Evolutionary conservation across 106 monocot genomes (phyloP).

Genomic region (Acanthochlamys bracteata): DNA sequence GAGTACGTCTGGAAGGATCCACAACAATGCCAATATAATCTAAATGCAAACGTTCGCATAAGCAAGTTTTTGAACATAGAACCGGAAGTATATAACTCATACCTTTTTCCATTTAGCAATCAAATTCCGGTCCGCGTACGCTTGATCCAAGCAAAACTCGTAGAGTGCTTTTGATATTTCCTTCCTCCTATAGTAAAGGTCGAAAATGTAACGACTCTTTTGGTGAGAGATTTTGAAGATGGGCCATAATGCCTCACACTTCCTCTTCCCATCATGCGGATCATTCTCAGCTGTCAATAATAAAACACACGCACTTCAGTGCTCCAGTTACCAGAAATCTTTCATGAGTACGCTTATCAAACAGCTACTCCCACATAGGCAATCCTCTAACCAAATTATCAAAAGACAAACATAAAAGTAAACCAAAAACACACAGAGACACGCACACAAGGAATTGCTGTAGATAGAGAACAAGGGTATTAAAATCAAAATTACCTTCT

Average conservation of each 20-base stretch:
- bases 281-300: conserved; percentile 71
- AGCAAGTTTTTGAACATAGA: too few relatives aligned
- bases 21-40: too few relatives aligned
- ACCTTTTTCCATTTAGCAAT: conserved; percentile 99
- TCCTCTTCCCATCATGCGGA: conserved; percentile 91
- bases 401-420: too few relatives aligned
- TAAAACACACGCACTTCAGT: neutral
- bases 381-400: too few relatives aligned
- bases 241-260: conserved; percentile 86
- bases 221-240: conserved; percentile 78
- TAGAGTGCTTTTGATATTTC: conserved; percentile 84
- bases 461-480: too few relatives aligned
- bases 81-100: neutral
- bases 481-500: conserved; percentile 52
- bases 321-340: too few relatives aligned
- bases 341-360: too few relatives aligned
- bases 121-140: conserved; percentile 78
- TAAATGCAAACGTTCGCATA: too few relatives aligned
- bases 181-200: conserved; percentile 81
- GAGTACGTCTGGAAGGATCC: too few relatives aligned
- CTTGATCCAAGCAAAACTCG: conserved; percentile 89
- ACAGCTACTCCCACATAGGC: too few relatives aligned
- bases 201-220: conserved; percentile 81
- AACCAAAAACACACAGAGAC: too few relatives aligned
- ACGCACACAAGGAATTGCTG: too few relatives aligned